Evolutionary conservation across 1,139 yeast species (phyloP), one percentile per base, ranked within the genome.

Genomic region (Scheffersomyces parashehatae): DNA sequence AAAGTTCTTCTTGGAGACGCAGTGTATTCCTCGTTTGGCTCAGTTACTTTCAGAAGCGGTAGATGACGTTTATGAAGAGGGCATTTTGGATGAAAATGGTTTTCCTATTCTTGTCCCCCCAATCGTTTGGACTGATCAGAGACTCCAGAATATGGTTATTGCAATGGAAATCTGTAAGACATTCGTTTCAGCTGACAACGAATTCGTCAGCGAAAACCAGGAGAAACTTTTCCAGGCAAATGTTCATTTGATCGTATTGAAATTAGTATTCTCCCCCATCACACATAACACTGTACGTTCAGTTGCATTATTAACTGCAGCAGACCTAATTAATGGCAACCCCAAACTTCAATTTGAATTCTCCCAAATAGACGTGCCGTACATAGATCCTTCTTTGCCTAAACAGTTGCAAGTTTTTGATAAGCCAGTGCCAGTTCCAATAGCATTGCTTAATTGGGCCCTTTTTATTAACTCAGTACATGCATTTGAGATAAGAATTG

Each of bases 281-380:
- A 81, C 88, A 1, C 86, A 89, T 6, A 79, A 81, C 48, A 64
- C 74, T 1, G 74, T 89, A 4, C 77, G 96, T 50, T 75, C 85
- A 2, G 64, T 74, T 31, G 87, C 97, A 0, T 70, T 93, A 37
- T 66, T 83, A 10, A 81, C 96, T 0, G 82, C 88, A 2, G 91
- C 95, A 1, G 93, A 86, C 52, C 71, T 91, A 33, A 84, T 93
- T 4, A 69, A 82, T 47, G 77, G 82, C 33, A 84, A 88, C 60
- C 62, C 76, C 11, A 75, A 70, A 8, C 74, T 86, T 31, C 97
- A 90, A 62, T 68, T 68, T 20, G 81, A 81, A 49, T 85, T 93
- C 56, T 76, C 90, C 3, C 82, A 82, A 44, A 83, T 91, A 16
- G 98, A 93, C 60, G 97, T 93, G 5, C 99, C 99, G 0, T 88